A percentile compares a stretch with the other conserved stretches of the same genome.
Evolutionary conservation across 352 stramenopile genomes (phyloP).

Genomic region (Globisporangium paroecandrum): DNA sequence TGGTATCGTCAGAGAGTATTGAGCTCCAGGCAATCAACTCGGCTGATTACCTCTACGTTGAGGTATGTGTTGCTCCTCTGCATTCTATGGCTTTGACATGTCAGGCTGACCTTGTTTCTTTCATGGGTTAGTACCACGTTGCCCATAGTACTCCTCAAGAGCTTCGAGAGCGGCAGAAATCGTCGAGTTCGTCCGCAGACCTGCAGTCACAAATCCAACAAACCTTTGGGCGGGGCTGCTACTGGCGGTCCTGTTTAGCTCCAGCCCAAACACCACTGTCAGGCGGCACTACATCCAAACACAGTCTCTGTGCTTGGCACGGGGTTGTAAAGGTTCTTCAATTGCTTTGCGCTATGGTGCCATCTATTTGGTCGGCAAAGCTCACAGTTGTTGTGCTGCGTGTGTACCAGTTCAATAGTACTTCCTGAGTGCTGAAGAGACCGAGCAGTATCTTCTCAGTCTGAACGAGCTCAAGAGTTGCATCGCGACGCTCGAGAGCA

Average conservation of each 20-base stretch:
- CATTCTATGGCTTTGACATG: background rate
- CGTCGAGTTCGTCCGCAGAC: background rate
- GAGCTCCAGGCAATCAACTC: slow-evolving; percentile 5
- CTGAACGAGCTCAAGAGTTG: slow-evolving; percentile 14
- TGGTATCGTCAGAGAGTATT: background rate
- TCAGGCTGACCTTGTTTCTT: background rate
- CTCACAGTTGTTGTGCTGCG: background rate
- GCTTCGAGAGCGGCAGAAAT: background rate
- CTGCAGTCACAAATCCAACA: slow-evolving; percentile 12
- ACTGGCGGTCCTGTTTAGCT: slow-evolving; percentile 35
- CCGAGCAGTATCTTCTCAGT: slow-evolving; percentile 27
- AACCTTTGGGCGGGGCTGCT: slow-evolving; percentile 22
- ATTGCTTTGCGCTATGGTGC: background rate
- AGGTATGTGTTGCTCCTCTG: slow-evolving; percentile 2
- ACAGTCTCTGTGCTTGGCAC: slow-evolving; percentile 33
- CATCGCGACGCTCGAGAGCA: slow-evolving; percentile 9
- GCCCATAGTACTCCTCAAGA: background rate
- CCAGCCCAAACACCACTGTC: background rate
- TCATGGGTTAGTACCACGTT: slow-evolving; percentile 14
- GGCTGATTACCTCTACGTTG: slow-evolving; percentile 17
- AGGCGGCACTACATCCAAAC: background rate
- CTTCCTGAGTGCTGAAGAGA: slow-evolving; percentile 23
- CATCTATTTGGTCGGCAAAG: background rate
- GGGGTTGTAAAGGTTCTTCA: slow-evolving; percentile 21
- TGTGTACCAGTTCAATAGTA: slow-evolving; percentile 13